Conservation (phyloP, 2,329 filamentous ascomycete genomes). For the Fusarium decemcellulare region DNA sequence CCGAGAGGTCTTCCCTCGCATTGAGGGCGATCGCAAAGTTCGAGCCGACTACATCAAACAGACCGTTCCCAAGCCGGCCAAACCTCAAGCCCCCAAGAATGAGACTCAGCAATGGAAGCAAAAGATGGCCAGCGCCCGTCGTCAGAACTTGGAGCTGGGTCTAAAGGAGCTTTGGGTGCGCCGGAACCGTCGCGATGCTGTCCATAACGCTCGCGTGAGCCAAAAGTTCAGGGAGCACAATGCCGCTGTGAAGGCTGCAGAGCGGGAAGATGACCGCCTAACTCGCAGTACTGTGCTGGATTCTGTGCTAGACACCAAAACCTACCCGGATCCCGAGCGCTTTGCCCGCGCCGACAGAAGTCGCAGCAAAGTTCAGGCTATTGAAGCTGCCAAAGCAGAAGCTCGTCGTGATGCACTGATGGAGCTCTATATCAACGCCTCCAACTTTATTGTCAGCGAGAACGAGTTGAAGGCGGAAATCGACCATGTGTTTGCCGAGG, state of each 20-base stretch:
- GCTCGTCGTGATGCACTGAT: conserved; percentile 81
- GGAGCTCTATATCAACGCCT: conserved; percentile 90
- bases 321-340: conserved; percentile 74
- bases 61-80: conserved; percentile 70
- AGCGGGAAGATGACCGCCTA: conserved; percentile 82
- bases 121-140: conserved; percentile 79
- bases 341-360: conserved; percentile 66
- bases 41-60: conserved; percentile 71
- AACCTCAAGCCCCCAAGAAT: conserved; percentile 53
- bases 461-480: conserved; percentile 81
- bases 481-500: conserved; percentile 81
- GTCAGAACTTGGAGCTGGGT: conserved; percentile 80
- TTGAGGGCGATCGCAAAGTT: conserved; percentile 72
- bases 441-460: conserved; percentile 88
- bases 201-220: conserved; percentile 56
- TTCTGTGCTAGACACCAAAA: conserved; percentile 62
- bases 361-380: conserved; percentile 60
- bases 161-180: conserved; percentile 78
- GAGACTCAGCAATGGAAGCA: conserved; percentile 74
- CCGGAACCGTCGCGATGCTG: conserved; percentile 63
- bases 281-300: conserved; percentile 77
- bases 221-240: conserved; percentile 64
- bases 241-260: conserved; percentile 70
- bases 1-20: conserved; percentile 80
- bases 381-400: conserved; percentile 63